Evolutionary conservation across 768 basidiomycete species (phyloP), one percentile per base, ranked within the genome.

Genomic region (Cyclocybe cylindracea): DNA sequence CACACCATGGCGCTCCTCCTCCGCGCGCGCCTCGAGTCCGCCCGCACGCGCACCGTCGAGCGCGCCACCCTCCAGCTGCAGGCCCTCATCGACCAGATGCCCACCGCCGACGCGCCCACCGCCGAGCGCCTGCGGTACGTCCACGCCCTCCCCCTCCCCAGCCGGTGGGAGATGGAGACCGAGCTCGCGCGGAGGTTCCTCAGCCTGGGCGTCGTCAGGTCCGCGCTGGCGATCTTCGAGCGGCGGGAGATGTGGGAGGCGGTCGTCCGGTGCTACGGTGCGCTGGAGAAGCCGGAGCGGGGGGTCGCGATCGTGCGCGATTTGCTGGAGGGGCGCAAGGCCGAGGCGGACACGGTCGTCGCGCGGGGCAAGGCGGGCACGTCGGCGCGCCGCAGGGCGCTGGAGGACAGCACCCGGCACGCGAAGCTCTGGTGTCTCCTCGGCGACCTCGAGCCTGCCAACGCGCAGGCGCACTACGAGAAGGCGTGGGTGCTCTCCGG

Each of bases 191-290:
- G 78, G 58, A 82, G 92, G 47, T 94, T 89, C 71, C 73, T 94
- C 57, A 79, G 83, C 40, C 76, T 98, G 44, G 97, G 97, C 11
- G 93, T 96, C 50, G 78, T 90, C 53, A 86, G 86, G 59, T 94
- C 91, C 4, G 95, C 97, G 0, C 74, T 98, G 44, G 95, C 90
- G 67, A 95, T 98, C 49, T 98, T 94, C 64, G 89, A 93, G 70
- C 80, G 91, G 34, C 75, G 98, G 54, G 94, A 98, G 72, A 94
- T 98, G 94, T 99, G 95, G 95, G 97, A 97, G 71, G 92, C 98
- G 57, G 94, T 91, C 7, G 93, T 94, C 39, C 78, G 80, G 55
- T 98, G 96, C 69, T 91, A 89, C 77, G 85, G 86, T 53, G 75
- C 85, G 13, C 78, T 95, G 71, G 94, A 96, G 57, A 74, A 82